A percentile compares a stretch with the other conserved stretches of the same genome.
Evolutionary conservation across 1,284 basidiomycete species (phyloP).

Genomic region (Ustilago hordei): DNA sequence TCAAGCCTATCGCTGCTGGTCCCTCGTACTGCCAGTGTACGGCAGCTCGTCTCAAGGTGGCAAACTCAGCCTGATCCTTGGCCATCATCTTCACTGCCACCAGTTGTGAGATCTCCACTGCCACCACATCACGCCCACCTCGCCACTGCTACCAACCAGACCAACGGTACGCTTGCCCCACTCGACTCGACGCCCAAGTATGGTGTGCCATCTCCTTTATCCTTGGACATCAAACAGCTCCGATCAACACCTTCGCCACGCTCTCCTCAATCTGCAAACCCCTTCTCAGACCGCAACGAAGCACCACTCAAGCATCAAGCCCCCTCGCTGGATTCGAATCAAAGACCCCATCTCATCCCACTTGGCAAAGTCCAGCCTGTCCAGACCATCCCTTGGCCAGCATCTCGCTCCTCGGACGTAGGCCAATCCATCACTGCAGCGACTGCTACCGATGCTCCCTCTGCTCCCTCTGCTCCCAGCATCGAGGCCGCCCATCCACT

Average conservation of each 20-base stretch:
- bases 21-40: constrained; percentile 36
- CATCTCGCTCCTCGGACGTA: constrained; percentile 3
- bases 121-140: constrained; percentile 14
- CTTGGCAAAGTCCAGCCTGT: constrained; percentile 31
- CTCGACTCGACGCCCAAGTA: constrained; percentile 53
- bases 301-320: neutral
- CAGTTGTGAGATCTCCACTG: constrained; percentile 4
- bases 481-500: neutral
- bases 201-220: constrained; percentile 25
- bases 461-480: no score
- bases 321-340: neutral
- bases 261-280: constrained; percentile 5
- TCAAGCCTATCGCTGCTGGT: constrained; percentile 31
- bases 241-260: neutral
- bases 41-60: constrained; percentile 44
- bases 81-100: neutral
- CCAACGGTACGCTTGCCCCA: constrained; percentile 40
- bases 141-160: constrained; percentile 27
- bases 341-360: constrained; percentile 25
- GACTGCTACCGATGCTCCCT: constrained; percentile 19
- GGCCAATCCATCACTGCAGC: constrained; percentile 10
- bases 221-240: neutral
- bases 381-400: constrained; percentile 29
- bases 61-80: constrained; percentile 21
- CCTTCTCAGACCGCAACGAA: constrained; percentile 4